Evolutionary conservation across 257 asterid species (phyloP).

Genomic region (Anisodus tanguticus): DNA sequence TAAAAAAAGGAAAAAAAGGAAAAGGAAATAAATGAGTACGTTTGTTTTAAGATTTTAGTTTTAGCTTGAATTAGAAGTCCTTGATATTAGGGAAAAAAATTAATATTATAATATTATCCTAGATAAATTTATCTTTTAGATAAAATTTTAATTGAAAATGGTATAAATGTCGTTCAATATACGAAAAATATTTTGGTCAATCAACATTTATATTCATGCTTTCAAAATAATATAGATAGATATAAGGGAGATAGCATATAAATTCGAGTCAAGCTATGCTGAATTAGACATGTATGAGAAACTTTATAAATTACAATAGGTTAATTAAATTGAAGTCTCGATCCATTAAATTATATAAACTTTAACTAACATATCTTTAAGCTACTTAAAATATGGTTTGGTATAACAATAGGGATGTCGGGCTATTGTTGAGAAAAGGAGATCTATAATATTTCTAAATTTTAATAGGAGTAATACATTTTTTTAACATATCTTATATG

Average conservation of each 20-base stretch:
- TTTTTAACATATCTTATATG: background rate
- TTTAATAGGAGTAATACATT: background rate
- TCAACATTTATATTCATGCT: too few species aligned
- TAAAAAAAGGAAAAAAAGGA: too few species aligned
- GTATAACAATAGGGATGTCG: conserved; percentile 15
- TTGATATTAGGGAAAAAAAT: too few species aligned
- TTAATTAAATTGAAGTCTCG: conserved; percentile 9
- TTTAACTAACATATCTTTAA: background rate
- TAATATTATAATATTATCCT: too few species aligned
- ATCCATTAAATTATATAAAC: conserved; percentile 15
- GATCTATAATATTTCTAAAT: background rate
- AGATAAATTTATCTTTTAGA: too few species aligned
- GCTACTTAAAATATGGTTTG: conserved; percentile 12
- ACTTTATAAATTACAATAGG: background rate
- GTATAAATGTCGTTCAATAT: too few species aligned
- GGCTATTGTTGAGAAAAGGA: background rate
- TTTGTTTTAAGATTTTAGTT: too few species aligned
- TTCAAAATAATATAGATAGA: too few species aligned
- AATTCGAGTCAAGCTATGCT: background rate
- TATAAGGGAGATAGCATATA: background rate
- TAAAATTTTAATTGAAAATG: too few species aligned
- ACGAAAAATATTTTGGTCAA: too few species aligned
- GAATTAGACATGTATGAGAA: background rate
- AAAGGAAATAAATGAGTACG: too few species aligned
- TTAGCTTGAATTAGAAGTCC: too few species aligned